phyloP scores from a whole-genome alignment of 805 yeast species.

The Candida ovalis region DNA sequence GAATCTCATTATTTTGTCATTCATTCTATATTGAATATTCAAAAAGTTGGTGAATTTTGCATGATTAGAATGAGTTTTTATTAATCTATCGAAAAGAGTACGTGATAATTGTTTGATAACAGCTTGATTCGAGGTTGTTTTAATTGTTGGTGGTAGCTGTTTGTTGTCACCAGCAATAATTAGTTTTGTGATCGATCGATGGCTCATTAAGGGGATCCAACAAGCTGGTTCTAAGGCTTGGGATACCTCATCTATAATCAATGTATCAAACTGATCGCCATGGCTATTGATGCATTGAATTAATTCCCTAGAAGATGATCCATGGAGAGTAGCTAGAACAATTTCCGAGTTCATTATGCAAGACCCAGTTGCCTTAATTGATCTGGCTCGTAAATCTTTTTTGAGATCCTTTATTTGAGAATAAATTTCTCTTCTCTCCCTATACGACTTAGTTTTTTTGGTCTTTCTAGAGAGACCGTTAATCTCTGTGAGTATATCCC shows the following conservation, averaged over 20 bases:
- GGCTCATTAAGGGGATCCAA: slow-evolving; percentile 85
- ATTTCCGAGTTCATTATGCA: slow-evolving; percentile 61
- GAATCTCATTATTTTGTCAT: slow-evolving; percentile 69
- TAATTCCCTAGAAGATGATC: slow-evolving; percentile 73
- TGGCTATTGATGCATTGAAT: slow-evolving; percentile 39
- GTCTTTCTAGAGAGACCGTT: slow-evolving; percentile 42
- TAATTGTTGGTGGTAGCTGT: slow-evolving; percentile 89
- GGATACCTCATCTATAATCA: slow-evolving; percentile 93
- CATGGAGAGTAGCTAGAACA: slow-evolving; percentile 81
- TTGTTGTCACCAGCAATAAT: slow-evolving; percentile 90
- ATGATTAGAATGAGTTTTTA: slow-evolving; percentile 42
- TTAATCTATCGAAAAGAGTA: slow-evolving; percentile 80
- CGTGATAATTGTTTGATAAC: slow-evolving; percentile 46
- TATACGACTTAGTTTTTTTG: slow-evolving; percentile 51
- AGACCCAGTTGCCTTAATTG: slow-evolving; percentile 56
- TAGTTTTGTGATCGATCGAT: slow-evolving; percentile 51
- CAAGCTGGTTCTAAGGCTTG: slow-evolving; percentile 94
- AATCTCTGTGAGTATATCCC: slow-evolving; percentile 71
- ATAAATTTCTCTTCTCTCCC: slow-evolving; percentile 66
- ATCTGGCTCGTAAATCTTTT: slow-evolving; percentile 66
- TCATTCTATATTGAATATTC: slow-evolving; percentile 86
- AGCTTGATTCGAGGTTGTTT: slow-evolving; percentile 40
- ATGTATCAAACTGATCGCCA: slow-evolving; percentile 58
- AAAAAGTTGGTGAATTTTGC: slow-evolving; percentile 52
- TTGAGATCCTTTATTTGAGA: slow-evolving; percentile 62